Evolutionary conservation across 179 eudicot genomes (phyloP).

Genomic region (Heliamphora pulchella): DNA sequence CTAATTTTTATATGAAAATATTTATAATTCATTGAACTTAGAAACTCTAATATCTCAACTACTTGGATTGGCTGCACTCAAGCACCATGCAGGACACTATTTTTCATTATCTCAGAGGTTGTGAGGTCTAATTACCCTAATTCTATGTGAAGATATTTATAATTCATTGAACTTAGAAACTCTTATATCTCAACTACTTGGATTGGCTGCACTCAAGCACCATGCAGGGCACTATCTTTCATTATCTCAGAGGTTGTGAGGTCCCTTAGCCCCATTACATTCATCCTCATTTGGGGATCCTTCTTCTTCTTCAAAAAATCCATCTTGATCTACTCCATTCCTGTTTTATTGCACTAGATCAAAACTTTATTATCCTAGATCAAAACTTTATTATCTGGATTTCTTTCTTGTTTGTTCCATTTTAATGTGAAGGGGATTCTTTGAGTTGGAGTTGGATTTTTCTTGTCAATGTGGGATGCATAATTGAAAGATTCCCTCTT

Average conservation of each 20-base stretch:
- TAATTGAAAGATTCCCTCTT: background rate
- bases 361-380: background rate
- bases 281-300: no score
- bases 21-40: background rate
- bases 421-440: no score
- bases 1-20: background rate
- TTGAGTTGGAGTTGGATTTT: background rate
- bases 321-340: background rate
- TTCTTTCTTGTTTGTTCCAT: background rate
- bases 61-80: constrained; percentile 4
- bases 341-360: background rate
- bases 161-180: background rate
- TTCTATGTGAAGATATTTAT: background rate
- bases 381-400: no score
- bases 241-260: no score
- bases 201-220: constrained; percentile 3
- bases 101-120: background rate
- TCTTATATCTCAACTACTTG: background rate
- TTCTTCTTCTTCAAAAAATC: background rate
- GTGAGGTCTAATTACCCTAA: no score
- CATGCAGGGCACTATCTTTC: background rate
- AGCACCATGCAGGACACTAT: background rate
- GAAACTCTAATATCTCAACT: background rate
- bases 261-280: background rate
- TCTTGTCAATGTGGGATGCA: background rate